Percentiles rank a stretch among this genome's conserved stretches.
phyloP scores from a whole-genome alignment of 2,329 filamentous ascomycete species.

The Aspergillus udagawae region DNA sequence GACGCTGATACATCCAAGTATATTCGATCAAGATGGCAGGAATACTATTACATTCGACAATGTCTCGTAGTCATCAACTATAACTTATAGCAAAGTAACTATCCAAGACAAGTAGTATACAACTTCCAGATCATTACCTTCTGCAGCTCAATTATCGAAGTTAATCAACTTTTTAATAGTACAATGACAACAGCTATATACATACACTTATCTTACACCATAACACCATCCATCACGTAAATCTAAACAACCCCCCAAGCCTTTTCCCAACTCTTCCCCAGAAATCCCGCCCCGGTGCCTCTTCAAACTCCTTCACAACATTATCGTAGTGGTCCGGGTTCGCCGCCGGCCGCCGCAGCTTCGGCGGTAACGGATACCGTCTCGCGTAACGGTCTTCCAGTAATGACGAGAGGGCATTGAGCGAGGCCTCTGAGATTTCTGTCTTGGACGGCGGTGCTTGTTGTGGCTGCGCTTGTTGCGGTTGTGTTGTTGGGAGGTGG shows the following conservation, averaged over 20 bases:
- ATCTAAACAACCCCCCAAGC: conserved; percentile 46
- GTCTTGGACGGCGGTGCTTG: conserved; percentile 7
- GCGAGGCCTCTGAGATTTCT: conserved; percentile 30
- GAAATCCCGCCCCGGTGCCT: conserved; percentile 49
- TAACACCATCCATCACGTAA: conserved; percentile 26
- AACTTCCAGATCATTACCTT: too few relatives aligned
- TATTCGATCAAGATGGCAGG: too few relatives aligned
- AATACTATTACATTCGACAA: too few relatives aligned
- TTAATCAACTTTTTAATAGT: too few relatives aligned
- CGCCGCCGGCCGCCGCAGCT: conserved; percentile 48
- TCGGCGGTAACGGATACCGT: conserved; percentile 45
- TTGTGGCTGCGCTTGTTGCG: conserved; percentile 8
- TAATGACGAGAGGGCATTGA: conserved; percentile 59
- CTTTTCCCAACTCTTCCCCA: conserved; percentile 43
- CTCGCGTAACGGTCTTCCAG: conserved; percentile 56
- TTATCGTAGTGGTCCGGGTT: conserved; percentile 51
- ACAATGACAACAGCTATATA: too few relatives aligned
- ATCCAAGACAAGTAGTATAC: too few relatives aligned
- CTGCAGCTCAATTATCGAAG: too few relatives aligned
- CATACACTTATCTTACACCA: background rate
- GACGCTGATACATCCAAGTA: too few relatives aligned
- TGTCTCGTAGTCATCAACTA: too few relatives aligned
- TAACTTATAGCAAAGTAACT: too few relatives aligned
- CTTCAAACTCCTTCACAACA: conserved; percentile 50
- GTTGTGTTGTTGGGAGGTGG: conserved; percentile 17